Percentiles rank a stretch among this genome's conserved stretches.
These are phyloP conservation scores for Skeletonema tropicum DNA, from an alignment of 108 stramenopile genomes.

Conservation along the genomic window DNA sequence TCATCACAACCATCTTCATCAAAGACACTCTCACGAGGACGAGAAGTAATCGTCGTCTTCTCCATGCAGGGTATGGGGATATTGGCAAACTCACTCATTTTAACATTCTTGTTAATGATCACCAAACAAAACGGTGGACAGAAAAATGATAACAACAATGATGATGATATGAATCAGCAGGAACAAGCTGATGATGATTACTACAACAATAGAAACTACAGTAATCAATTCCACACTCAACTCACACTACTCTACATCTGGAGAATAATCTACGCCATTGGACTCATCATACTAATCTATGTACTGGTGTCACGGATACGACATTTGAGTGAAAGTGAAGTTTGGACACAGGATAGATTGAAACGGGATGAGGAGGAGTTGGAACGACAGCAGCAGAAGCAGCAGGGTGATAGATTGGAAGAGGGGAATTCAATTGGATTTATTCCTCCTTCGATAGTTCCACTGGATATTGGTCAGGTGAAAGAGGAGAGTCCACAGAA, in stretches of 20 bases:
- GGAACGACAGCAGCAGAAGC: background rate
- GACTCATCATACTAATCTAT: constrained; percentile 51
- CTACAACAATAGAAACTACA: constrained; percentile 8
- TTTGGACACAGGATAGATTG: constrained; percentile 49
- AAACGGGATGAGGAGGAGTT: background rate
- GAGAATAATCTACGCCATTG: constrained; percentile 61
- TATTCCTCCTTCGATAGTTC: constrained; percentile 7
- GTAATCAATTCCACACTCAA: constrained; percentile 16
- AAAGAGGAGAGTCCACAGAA: constrained; percentile 14
- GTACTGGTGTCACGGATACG: constrained; percentile 53
- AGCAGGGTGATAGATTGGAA: background rate
- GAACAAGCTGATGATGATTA: constrained; percentile 8
- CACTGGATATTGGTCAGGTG: background rate
- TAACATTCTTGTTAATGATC: constrained; percentile 53
- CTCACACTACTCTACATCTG: constrained; percentile 53
- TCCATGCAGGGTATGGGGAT: constrained; percentile 81
- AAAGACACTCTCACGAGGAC: constrained; percentile 40
- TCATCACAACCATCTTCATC: background rate
- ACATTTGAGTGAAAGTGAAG: constrained; percentile 61
- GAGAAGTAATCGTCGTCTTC: constrained; percentile 69
- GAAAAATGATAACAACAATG: constrained; percentile 10
- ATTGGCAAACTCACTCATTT: constrained; percentile 58
- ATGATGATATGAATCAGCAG: constrained; percentile 8
- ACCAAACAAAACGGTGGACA: constrained; percentile 1
- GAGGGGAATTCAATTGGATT: background rate